These are phyloP conservation scores for Trypanosoma avium DNA, from an alignment of 208 protist genomes.

Conservation along the genomic window DNA sequence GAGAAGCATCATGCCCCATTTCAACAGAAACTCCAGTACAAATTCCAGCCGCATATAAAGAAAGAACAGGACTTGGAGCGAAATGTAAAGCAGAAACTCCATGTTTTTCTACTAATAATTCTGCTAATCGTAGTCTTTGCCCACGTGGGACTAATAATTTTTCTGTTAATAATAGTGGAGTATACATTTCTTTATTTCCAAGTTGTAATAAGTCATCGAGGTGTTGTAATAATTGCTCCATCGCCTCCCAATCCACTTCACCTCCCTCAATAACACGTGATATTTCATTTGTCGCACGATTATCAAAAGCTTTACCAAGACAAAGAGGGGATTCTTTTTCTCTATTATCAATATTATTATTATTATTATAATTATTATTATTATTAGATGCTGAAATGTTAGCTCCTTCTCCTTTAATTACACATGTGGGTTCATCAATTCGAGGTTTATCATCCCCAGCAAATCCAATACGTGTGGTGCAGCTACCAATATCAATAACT, in stretches of 20 bases:
- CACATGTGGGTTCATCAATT: slow-evolving; percentile 70
- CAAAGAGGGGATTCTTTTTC: slow-evolving; percentile 4
- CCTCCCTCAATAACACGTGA: slow-evolving; percentile 60
- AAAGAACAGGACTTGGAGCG: slow-evolving; percentile 74
- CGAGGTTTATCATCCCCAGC: slow-evolving; percentile 84
- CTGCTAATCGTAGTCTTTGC: slow-evolving; percentile 83
- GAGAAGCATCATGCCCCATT: slow-evolving; percentile 96
- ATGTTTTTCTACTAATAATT: slow-evolving; percentile 91
- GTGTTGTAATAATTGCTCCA: slow-evolving; percentile 75
- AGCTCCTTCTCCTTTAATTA: slow-evolving; percentile 27
- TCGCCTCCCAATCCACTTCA: slow-evolving; percentile 85
- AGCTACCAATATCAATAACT: slow-evolving; percentile 85
- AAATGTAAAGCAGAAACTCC: slow-evolving; percentile 63
- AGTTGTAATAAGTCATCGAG: slow-evolving; percentile 72
- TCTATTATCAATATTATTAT: too few relatives aligned
- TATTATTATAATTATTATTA: too few relatives aligned
- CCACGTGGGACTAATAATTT: slow-evolving; percentile 77
- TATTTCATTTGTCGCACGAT: slow-evolving; percentile 25
- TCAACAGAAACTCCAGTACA: slow-evolving; percentile 93
- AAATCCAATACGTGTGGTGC: slow-evolving; percentile 83
- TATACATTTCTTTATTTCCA: slow-evolving; percentile 51
- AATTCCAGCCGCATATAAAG: slow-evolving; percentile 85
- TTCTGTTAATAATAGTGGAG: slow-evolving; percentile 88
- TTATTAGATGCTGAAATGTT: too few relatives aligned
- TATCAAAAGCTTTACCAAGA: slow-evolving; percentile 52